phyloP scores from a whole-genome alignment of 1,139 yeast genomes.

The Magnusiomyces magnusii region DNA sequence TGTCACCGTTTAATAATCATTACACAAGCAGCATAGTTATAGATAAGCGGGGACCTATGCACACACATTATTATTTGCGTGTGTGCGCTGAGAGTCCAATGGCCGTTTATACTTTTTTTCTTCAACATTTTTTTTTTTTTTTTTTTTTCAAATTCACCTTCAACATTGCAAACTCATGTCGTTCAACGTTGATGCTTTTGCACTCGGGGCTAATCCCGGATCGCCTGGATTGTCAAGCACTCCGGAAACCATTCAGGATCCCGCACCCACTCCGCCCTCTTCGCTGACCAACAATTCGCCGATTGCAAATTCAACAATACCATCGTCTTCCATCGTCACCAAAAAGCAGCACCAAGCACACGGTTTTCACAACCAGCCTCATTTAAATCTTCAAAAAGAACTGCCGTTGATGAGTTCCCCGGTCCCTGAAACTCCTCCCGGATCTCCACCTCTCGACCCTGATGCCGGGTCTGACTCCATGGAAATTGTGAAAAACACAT shows the following conservation, averaged over 20 bases:
- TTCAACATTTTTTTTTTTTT: no score
- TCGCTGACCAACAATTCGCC: background rate
- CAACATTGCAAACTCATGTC: no score
- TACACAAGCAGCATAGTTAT: background rate
- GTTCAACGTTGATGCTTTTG: background rate
- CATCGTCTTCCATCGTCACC: background rate
- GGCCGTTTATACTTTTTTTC: background rate
- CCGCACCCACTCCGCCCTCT: background rate
- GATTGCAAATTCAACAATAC: background rate
- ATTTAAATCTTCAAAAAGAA: background rate
- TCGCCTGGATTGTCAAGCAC: background rate
- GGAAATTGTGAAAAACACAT: background rate
- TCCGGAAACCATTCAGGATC: background rate
- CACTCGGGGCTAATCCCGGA: background rate
- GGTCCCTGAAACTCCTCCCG: conserved; percentile 18
- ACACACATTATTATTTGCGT: background rate
- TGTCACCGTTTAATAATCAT: background rate
- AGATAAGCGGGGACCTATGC: background rate
- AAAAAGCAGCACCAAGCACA: background rate
- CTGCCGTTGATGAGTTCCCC: conserved; percentile 11
- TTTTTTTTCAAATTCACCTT: no score
- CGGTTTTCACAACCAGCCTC: background rate
- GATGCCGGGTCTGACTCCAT: background rate
- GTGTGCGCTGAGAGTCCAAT: background rate
- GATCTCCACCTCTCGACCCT: conserved; percentile 14